phyloP scores from a whole-genome alignment of 805 yeast genomes.

The Wickerhamomyces pijperi region DNA sequence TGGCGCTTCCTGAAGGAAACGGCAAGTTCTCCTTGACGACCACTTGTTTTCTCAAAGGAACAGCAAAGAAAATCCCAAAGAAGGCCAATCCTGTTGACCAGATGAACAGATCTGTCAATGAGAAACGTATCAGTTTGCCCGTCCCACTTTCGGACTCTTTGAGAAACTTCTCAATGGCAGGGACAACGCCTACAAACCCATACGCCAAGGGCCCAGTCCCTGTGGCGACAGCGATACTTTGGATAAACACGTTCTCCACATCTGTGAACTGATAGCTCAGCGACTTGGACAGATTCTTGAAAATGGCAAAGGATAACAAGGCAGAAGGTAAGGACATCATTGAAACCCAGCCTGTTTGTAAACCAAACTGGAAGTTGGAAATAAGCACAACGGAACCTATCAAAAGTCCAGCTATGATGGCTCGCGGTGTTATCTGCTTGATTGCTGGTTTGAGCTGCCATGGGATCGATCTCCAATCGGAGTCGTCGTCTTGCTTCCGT shows the following conservation, averaged over 20 bases:
- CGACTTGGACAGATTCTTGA: conserved; percentile 39
- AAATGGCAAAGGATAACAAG: conserved; percentile 71
- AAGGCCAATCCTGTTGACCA: conserved; percentile 88
- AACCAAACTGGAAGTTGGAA: conserved; percentile 91
- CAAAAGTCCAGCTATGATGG: conserved; percentile 61
- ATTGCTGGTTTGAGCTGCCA: conserved; percentile 32
- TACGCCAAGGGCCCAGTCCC: conserved; percentile 96
- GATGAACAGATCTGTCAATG: conserved; percentile 43
- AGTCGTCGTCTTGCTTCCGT: neutral
- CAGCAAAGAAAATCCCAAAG: conserved; percentile 92
- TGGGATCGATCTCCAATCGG: conserved; percentile 13
- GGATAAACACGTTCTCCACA: conserved; percentile 89
- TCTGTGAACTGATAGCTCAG: conserved; percentile 50
- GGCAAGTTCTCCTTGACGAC: conserved; percentile 79
- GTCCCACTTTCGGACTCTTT: conserved; percentile 70
- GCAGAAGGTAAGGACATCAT: conserved; percentile 98
- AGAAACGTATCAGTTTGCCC: conserved; percentile 23
- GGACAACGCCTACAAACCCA: conserved; percentile 91
- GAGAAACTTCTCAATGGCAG: conserved; percentile 86
- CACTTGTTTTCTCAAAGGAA: conserved; percentile 78
- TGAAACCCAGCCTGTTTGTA: conserved; percentile 98
- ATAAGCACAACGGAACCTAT: conserved; percentile 84
- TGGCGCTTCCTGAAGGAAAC: conserved; percentile 93
- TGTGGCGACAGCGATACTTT: conserved; percentile 89
- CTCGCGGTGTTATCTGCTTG: conserved; percentile 63